phyloP scores from a whole-genome alignment of 768 basidiomycete genomes.

The Coprinopsis strossmayeri region DNA sequence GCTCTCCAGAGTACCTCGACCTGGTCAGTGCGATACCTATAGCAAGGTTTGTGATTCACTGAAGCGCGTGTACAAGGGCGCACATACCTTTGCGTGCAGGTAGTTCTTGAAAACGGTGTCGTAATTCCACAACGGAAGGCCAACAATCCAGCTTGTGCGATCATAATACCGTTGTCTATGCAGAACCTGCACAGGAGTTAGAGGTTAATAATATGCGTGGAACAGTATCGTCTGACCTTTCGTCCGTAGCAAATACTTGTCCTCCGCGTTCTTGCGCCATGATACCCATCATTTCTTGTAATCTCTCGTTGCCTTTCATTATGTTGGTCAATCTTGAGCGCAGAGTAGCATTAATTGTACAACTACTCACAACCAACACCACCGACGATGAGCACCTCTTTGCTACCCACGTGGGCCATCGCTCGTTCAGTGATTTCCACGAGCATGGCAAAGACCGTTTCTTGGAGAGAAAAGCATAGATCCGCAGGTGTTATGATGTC shows the following conservation, averaged over 20 bases:
- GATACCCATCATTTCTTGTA: slow-evolving; percentile 98
- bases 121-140: slow-evolving; percentile 84
- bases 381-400: slow-evolving; percentile 94
- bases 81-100: slow-evolving; percentile 84
- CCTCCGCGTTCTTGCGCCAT: slow-evolving; percentile 92
- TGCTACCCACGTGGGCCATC: slow-evolving; percentile 97
- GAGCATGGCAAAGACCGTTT: slow-evolving; percentile 96
- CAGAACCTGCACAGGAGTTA: no score
- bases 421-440: slow-evolving; percentile 99
- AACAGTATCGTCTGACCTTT: slow-evolving; percentile 60
- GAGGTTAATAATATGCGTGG: slow-evolving; percentile 1
- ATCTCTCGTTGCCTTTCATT: slow-evolving; percentile 82
- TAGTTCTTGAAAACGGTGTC: slow-evolving; percentile 74
- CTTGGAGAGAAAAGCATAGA: slow-evolving; percentile 93
- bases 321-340: no score
- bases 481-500: slow-evolving; percentile 93
- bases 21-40: slow-evolving; percentile 90
- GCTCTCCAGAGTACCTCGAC: slow-evolving; percentile 79
- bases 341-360: no score
- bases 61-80: neutral
- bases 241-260: slow-evolving; percentile 90
- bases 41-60: neutral
- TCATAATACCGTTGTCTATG: slow-evolving; percentile 99
- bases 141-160: slow-evolving; percentile 93
- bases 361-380: slow-evolving; percentile 98